These are phyloP conservation scores for Termitomyces sp. DNA, from an alignment of 768 basidiomycete genomes.

Conservation along the genomic window DNA sequence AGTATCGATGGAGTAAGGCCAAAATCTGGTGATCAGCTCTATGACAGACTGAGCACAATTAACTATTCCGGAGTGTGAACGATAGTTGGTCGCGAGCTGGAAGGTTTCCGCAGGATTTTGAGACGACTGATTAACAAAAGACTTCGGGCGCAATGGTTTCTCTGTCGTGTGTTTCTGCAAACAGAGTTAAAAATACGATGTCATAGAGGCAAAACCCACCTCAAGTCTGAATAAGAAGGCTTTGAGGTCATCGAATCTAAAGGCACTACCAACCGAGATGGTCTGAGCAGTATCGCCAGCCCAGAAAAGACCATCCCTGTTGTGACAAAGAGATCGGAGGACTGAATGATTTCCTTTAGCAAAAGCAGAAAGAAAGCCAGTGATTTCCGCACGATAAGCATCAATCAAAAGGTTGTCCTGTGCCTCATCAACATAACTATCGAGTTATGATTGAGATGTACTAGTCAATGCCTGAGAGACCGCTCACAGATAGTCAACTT, in stretches of 20 bases:
- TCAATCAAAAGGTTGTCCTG: conserved; percentile 72
- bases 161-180: conserved; percentile 9
- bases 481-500: conserved; percentile 50
- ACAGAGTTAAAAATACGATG: not conserved
- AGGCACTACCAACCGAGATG: conserved; percentile 67
- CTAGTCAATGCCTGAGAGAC: not conserved
- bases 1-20: conserved; percentile 59
- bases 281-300: conserved; percentile 80
- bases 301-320: conserved; percentile 68
- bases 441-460: not conserved
- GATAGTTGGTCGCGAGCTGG: conserved; percentile 58
- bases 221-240: conserved; percentile 60
- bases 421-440: conserved; percentile 67
- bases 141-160: not conserved
- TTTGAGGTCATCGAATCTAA: conserved; percentile 66
- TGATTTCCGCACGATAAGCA: conserved; percentile 37
- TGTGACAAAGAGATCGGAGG: conserved; percentile 53
- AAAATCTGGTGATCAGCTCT: conserved; percentile 53
- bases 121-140: not conserved
- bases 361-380: not conserved
- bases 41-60: conserved; percentile 62
- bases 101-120: conserved; percentile 30
- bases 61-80: conserved; percentile 73
- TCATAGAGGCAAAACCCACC: conserved; percentile 26
- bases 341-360: conserved; percentile 32